Conservation (phyloP, 2,329 filamentous ascomycete species). For the Verticillium albo-atrum region DNA sequence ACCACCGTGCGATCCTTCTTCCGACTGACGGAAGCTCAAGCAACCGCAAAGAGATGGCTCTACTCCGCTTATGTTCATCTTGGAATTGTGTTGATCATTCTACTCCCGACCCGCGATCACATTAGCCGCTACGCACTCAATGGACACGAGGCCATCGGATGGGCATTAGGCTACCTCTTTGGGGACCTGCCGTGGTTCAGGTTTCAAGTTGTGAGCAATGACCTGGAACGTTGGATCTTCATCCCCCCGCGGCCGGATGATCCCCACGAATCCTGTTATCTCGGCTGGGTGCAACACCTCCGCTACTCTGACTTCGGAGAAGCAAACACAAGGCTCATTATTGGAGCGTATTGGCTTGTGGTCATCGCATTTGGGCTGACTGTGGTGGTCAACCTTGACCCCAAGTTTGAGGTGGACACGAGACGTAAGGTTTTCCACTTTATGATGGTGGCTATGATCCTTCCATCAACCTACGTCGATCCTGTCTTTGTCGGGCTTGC, state of each 20-base stretch:
- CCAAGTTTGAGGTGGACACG: constrained; percentile 87
- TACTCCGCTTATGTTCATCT: constrained; percentile 79
- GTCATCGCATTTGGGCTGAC: constrained; percentile 69
- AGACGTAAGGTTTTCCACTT: constrained; percentile 96
- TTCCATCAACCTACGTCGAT: constrained; percentile 83
- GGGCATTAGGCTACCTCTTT: constrained; percentile 86
- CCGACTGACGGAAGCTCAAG: constrained; percentile 75
- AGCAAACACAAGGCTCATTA: constrained; percentile 74
- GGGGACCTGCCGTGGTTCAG: constrained; percentile 72
- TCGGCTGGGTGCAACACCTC: constrained; percentile 62
- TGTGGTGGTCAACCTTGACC: constrained; percentile 69
- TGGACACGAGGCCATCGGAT: constrained; percentile 79
- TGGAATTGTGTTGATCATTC: constrained; percentile 59
- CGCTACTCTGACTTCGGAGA: constrained; percentile 63
- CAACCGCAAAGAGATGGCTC: constrained; percentile 70
- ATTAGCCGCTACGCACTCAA: constrained; percentile 63
- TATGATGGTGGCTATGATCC: constrained; percentile 95
- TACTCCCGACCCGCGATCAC: constrained; percentile 67
- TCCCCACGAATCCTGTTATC: constrained; percentile 31
- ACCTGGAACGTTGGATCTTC: constrained; percentile 71
- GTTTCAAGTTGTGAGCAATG: constrained; percentile 62
- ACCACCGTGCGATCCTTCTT: constrained; percentile 68
- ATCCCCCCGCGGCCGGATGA: constrained; percentile 49
- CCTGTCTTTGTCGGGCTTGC: constrained; percentile 78
- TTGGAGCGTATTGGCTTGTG: constrained; percentile 68